Conservation (phyloP, 352 stramenopile genomes). For the Phytopythium litorale region DNA sequence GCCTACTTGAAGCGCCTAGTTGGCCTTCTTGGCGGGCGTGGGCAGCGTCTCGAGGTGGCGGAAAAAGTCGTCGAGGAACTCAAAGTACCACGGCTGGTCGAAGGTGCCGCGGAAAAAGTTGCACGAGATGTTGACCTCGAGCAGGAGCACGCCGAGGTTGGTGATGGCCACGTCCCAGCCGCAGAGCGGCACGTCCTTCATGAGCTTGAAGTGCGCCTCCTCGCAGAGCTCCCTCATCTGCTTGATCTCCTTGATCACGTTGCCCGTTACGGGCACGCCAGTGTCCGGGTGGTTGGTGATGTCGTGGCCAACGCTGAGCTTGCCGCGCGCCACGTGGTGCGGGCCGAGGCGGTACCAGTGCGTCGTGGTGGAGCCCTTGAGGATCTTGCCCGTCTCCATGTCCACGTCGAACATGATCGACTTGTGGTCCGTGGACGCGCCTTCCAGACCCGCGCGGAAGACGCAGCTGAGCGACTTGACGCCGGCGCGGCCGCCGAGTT, state of each 20-base stretch:
- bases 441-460: slow-evolving; percentile 60
- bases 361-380: slow-evolving; percentile 94
- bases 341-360: slow-evolving; percentile 94
- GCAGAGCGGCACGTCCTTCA: slow-evolving; percentile 90
- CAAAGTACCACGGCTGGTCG: slow-evolving; percentile 85
- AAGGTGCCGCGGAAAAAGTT: slow-evolving; percentile 94
- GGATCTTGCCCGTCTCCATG: slow-evolving; percentile 90
- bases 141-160: slow-evolving; percentile 82
- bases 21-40: slow-evolving; percentile 32
- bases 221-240: slow-evolving; percentile 80
- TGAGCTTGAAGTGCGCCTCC: slow-evolving; percentile 88
- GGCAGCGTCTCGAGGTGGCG: slow-evolving; percentile 59
- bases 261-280: slow-evolving; percentile 81
- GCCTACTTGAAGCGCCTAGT: slow-evolving; percentile 13
- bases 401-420: slow-evolving; percentile 99
- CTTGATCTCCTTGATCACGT: slow-evolving; percentile 87
- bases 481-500: slow-evolving; percentile 50
- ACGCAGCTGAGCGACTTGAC: slow-evolving; percentile 82
- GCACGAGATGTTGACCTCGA: slow-evolving; percentile 93
- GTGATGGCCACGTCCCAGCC: slow-evolving; percentile 93
- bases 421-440: slow-evolving; percentile 95
- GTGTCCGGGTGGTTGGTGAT: slow-evolving; percentile 89
- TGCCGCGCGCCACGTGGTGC: slow-evolving; percentile 63
- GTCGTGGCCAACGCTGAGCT: slow-evolving; percentile 83
- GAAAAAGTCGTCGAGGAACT: slow-evolving; percentile 87